Conservation (phyloP, 176 grass and related monocot species). For the Themeda triandra region DNA sequence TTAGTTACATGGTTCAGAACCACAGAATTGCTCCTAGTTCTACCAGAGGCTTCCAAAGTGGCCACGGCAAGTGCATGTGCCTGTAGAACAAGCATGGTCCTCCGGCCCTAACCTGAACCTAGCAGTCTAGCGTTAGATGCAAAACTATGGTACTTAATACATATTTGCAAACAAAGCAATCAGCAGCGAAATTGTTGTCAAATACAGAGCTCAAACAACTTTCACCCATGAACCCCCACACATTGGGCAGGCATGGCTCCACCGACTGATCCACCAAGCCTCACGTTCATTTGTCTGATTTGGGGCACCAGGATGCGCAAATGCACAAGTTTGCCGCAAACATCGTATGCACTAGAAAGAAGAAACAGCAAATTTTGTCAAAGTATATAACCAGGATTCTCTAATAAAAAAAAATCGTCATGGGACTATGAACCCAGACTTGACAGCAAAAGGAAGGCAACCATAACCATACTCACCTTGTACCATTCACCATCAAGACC, state of each 20-base stretch:
- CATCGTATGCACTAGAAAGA: slow-evolving; percentile 84
- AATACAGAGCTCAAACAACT: slow-evolving; percentile 58
- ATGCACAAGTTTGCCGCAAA: slow-evolving; percentile 92
- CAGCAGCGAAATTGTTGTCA: not conserved
- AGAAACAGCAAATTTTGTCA: not conserved
- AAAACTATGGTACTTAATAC: not conserved
- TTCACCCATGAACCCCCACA: slow-evolving; percentile 95
- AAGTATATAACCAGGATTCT: not conserved
- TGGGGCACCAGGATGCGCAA: slow-evolving; percentile 53
- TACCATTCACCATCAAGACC: slow-evolving; percentile 94
- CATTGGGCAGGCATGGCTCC: slow-evolving; percentile 89
- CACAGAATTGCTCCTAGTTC: not conserved
- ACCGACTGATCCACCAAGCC: slow-evolving; percentile 92
- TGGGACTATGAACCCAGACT: not conserved
- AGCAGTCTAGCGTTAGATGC: not conserved
- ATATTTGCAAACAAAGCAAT: not conserved
- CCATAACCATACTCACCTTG: slow-evolving; percentile 57
- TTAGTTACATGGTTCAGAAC: not conserved
- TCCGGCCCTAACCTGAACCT: not conserved
- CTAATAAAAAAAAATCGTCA: not conserved
- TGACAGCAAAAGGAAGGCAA: not conserved
- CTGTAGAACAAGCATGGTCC: slow-evolving; percentile 5
- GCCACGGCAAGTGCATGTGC: slow-evolving; percentile 10
- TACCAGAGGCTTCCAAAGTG: slow-evolving; percentile 10
- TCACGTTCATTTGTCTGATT: slow-evolving; percentile 65